phyloP scores from a whole-genome alignment of 2,329 filamentous ascomycete genomes.

The Diaporthe vaccinii region DNA sequence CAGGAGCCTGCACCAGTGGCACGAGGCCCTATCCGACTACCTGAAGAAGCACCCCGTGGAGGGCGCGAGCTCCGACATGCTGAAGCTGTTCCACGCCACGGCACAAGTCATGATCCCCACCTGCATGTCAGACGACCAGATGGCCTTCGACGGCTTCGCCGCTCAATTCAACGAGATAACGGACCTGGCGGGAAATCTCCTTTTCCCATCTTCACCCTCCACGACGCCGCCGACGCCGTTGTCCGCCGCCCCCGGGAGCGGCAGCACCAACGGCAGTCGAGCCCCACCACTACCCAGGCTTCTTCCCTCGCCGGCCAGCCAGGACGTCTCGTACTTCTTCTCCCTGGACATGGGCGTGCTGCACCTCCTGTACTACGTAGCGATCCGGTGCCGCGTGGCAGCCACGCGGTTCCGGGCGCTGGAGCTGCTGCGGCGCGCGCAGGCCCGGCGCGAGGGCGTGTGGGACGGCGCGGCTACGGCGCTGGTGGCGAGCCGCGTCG shows the following conservation, averaged over 20 bases:
- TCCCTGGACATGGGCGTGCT: background rate
- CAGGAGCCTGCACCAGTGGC: background rate
- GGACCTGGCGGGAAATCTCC: background rate
- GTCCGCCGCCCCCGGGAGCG: no score
- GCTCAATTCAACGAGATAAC: background rate
- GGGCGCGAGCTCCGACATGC: background rate
- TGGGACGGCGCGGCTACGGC: background rate
- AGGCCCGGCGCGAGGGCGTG: background rate
- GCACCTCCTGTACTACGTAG: background rate
- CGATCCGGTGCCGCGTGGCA: background rate
- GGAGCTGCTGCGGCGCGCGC: background rate
- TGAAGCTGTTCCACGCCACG: background rate
- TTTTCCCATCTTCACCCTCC: background rate
- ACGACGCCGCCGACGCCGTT: background rate
- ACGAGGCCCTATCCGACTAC: background rate
- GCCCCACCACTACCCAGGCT: background rate
- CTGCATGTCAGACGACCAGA: background rate
- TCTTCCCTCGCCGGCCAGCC: background rate
- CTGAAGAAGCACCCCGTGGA: background rate
- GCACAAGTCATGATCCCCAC: background rate
- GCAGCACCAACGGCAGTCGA: no score
- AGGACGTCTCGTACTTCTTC: background rate
- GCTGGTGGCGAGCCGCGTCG: background rate
- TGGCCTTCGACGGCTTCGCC: background rate
- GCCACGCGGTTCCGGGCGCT: background rate